Base-by-base conservation (phyloP, 306 rosid species). In the Vigna angularis region DNA sequence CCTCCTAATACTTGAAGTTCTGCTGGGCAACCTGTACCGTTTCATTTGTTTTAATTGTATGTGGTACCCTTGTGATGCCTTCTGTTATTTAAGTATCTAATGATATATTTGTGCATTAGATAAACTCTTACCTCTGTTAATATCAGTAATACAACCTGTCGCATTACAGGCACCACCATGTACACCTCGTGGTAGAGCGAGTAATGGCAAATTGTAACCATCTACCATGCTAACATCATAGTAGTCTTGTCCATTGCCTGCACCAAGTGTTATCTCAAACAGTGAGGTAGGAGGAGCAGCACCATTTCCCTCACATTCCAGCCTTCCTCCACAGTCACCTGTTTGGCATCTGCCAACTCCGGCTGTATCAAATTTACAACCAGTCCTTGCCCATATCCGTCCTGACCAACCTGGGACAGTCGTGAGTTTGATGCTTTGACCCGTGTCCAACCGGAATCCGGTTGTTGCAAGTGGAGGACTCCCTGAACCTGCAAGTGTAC, bases 261-360 rank as follows among this genome's bases (percentile, higher is more conserved):
- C 52, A 3, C 94, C 94, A 0, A 90, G 85, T 0, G 96, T 93
- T 81, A 93, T 93, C 83, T 93, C 98, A 66, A 93, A 93, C 72
- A 93, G 85, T 0, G 98, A 93, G 4, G 88, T 74, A 2, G 98
- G 98, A 3, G 96, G 94, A 17, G 83, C 75, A 9, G 94, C 93
- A 20, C 96, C 96, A 53, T 34, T 93, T 45, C 98, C 98, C 18
- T 78, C 85, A 67, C 96, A 93, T 80, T 89, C 83, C 48, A 93
- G 83, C 82, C 86, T 88, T 18, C 98, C 96, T 5, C 96, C 96
- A 18, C 98, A 93, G 72, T 93, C 98, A 4, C 93, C 96, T 1
- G 96, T 93, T 80, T 70, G 82, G 38, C 98, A 93, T 16, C 70
- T 87, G n/a, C 98, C 98, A 0, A 45, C 80, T 56, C 98, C 96